Evolutionary conservation across 2,329 filamentous ascomycete genomes (phyloP), one percentile per base, ranked within the genome.

Genomic region (Zymoseptoria pseudotritici): DNA sequence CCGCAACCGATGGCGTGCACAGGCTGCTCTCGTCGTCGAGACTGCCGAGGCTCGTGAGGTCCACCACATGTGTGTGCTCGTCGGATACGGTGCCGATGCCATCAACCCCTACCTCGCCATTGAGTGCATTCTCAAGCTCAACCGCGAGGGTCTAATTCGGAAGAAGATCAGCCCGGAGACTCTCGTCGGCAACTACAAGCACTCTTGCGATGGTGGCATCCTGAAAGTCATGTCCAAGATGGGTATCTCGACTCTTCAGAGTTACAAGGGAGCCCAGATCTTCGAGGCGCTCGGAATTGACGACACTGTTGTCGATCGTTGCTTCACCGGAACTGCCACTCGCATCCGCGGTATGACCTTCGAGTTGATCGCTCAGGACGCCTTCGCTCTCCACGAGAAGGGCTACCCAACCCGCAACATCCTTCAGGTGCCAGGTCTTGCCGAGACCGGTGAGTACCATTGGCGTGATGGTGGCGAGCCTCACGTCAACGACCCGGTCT

Each of bases 181-280:
- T 69, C 85, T 97, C 59, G 92, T 97, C 67, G 86, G 88, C 70
- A 97, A 97, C 80, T 97, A 97, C 83, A 96, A 95, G 79, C 90
- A 95, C 76, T 97, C 93, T 63, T 93, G 90, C 70, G 92, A 97
- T 68, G 93, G 93, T 71, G 93, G 93, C 79, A 96, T 97, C 65
- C 81, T 97, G 65, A 97, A 97, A 78, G 93, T 97, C 74, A 97
- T 97, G 93, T 94, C 89, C 75, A 97, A 97, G 82, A 97, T 97
- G 93, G 93, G 93, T 79, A 97, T 97, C 65, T 97, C 93, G 6
- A 97, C 93, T 31, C 81, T 97, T 53, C 91, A 93, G 71, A 93
- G 89, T 67, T 97, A 97, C 82, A 97, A 97, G 81, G 93, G 93
- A 72, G 93, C 93, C 58, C 93, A 97, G 79, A 97, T 97, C 65